phyloP scores from a whole-genome alignment of 1,284 basidiomycete species.

The Phenoliferia sp. region DNA sequence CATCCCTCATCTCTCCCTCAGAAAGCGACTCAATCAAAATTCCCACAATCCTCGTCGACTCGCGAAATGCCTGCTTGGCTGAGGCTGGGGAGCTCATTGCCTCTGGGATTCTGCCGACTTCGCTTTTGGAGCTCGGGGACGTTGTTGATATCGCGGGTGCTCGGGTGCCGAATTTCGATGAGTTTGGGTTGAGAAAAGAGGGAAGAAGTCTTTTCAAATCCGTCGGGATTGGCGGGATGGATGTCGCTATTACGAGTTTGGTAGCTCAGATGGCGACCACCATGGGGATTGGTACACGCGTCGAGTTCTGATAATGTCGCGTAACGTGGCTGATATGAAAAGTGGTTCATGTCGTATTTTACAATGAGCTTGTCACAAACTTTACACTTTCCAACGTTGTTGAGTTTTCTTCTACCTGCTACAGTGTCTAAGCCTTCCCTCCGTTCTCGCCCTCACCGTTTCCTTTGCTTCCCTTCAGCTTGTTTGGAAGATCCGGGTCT shows the following conservation, averaged over 20 bases:
- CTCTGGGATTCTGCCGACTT: not conserved
- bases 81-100: constrained; percentile 36
- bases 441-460: not conserved
- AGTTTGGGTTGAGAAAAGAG: not conserved
- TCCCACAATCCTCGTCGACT: constrained; percentile 32
- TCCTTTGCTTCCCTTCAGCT: not conserved
- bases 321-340: not conserved
- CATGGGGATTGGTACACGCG: constrained; percentile 5
- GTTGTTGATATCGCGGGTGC: constrained; percentile 8
- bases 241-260: constrained; percentile 29
- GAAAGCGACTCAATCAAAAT: not conserved
- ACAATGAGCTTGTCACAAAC: not conserved
- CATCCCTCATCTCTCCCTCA: constrained; percentile 14
- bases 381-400: not conserved
- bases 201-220: constrained; percentile 30
- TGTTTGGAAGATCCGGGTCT: not conserved
- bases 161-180: not conserved
- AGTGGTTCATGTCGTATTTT: not conserved
- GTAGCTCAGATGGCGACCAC: constrained; percentile 25
- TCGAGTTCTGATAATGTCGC: not conserved
- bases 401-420: not conserved
- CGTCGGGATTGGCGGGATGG: constrained; percentile 36
- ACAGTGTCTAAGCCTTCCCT: not conserved
- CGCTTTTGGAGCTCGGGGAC: constrained; percentile 18
- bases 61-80: constrained; percentile 24